Evolutionary conservation across 129 eudicot species (phyloP), one percentile per base, ranked within the genome.

Genomic region (Pulicaria dysenterica): DNA sequence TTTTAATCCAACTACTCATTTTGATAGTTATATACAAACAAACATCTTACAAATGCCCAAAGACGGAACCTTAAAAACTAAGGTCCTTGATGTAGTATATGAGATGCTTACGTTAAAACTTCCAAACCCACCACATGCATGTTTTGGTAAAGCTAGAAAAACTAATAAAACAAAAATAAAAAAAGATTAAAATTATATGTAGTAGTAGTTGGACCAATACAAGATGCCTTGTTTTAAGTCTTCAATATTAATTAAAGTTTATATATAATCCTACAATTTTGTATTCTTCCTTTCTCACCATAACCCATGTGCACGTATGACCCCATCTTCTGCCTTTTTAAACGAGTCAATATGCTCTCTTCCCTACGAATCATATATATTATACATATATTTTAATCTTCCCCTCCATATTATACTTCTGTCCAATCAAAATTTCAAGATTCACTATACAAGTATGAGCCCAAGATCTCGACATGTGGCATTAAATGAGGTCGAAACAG

Each of bases 301-400:
- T 67, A 80, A 74, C 76, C 84, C 84, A 80, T 80, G 84, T 80
- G 84, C 83, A 80, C 68, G 6, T 72, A 74, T 74, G 80, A 50
- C 81, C 77, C 79, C 77, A 78, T 77, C 82, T 61, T 69, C 61
- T 59, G 65, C 72, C 70, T 67, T 69, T 69, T 44, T 72, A 68
- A 68, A 59, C 49, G 54, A 47, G 43, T 71, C 68, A 61, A 61
- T 61, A 46, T 43, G 51, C 44, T 7, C 80, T 15, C 64, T 77
- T 70, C 71, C 65, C 77, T 36, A 77, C 77, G 62, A 61, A 77
- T 70, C 74, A 54, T 77, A 61, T 57, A 44, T 31, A 66, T 66
- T 56, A 11, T 9, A 37, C 44, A 55, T 38, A 37, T 8, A 1
- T 19, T 37, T 46, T 48, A 59, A 73, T 59, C 67, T 24, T 24